phyloP scores from a whole-genome alignment of 805 yeast species.

The Geotrichum ghanense region DNA sequence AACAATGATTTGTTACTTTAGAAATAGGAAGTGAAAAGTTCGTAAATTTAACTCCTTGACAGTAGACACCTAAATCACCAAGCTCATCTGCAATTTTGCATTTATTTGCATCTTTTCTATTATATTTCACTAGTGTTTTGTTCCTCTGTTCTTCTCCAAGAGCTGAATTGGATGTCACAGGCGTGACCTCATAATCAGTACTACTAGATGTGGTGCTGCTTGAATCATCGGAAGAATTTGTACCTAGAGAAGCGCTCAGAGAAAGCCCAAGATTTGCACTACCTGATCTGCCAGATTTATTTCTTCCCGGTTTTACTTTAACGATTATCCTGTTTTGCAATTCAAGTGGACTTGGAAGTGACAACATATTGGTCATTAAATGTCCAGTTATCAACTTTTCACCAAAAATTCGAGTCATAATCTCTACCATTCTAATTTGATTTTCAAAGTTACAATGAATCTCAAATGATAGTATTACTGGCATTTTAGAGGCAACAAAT shows the following conservation, averaged over 20 bases:
- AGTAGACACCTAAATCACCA: conserved; percentile 55
- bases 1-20: conserved; percentile 67
- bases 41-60: conserved; percentile 65
- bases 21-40: conserved; percentile 83
- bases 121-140: conserved; percentile 7
- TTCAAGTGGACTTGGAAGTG: conserved; percentile 62
- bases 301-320: conserved; percentile 59
- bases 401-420: conserved; percentile 48
- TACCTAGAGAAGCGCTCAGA: not conserved
- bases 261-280: not conserved
- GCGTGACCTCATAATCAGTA: conserved; percentile 15
- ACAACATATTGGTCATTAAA: conserved; percentile 19
- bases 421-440: conserved; percentile 47
- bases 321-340: conserved; percentile 61
- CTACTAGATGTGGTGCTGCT: conserved; percentile 1
- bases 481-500: conserved; percentile 77
- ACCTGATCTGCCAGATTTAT: not conserved
- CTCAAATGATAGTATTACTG: conserved; percentile 78
- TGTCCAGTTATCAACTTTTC: conserved; percentile 40
- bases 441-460: conserved; percentile 60
- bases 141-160: not conserved
- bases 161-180: conserved; percentile 22
- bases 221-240: conserved; percentile 2
- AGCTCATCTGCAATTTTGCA: conserved; percentile 29
- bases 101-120: conserved; percentile 7